Percentiles rank a stretch among this genome's conserved stretches.
Conservation (phyloP, 495 filamentous ascomycete genomes). For the Xylaria palmicola region DNA sequence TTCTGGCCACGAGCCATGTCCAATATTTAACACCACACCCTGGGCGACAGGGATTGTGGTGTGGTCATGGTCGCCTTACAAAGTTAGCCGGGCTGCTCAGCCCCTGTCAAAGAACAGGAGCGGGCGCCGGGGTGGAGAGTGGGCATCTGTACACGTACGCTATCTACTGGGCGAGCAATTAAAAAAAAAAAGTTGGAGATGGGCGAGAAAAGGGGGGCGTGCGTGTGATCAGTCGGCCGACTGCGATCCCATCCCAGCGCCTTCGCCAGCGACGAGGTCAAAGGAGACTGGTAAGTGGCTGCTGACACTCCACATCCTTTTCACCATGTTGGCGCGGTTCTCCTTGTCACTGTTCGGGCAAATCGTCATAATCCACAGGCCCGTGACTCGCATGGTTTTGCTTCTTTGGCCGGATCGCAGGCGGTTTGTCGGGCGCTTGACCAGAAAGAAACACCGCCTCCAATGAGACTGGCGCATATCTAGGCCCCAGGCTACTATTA, state of each 20-base stretch:
- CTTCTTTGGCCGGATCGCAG: conserved; percentile 25
- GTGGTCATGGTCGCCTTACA: conserved; percentile 8
- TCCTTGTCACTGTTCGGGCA: conserved; percentile 26
- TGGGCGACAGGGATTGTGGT: conserved; percentile 19
- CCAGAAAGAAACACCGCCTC: background rate
- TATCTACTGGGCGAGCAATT: conserved; percentile 12
- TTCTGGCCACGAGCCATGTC: conserved; percentile 31
- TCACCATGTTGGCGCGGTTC: conserved; percentile 27
- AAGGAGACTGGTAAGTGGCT: conserved; percentile 22
- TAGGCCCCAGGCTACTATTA: too few relatives aligned
- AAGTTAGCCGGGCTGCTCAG: conserved; percentile 10
- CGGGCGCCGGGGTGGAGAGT: conserved; percentile 6
- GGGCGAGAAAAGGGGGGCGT: conserved; percentile 21
- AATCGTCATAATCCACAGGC: conserved; percentile 37
- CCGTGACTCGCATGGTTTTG: conserved; percentile 41
- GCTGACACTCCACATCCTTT: conserved; percentile 26
- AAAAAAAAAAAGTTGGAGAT: background rate
- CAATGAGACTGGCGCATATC: background rate
- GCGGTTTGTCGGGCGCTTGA: conserved; percentile 21
- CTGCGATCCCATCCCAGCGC: background rate
- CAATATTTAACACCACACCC: conserved; percentile 35
- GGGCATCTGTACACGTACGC: background rate
- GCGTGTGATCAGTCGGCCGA: conserved; percentile 26
- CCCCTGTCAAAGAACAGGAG: conserved; percentile 8
- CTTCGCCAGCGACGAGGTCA: background rate